Conservation (phyloP, 1,284 basidiomycete species). For the Puccinia triticina region DNA sequence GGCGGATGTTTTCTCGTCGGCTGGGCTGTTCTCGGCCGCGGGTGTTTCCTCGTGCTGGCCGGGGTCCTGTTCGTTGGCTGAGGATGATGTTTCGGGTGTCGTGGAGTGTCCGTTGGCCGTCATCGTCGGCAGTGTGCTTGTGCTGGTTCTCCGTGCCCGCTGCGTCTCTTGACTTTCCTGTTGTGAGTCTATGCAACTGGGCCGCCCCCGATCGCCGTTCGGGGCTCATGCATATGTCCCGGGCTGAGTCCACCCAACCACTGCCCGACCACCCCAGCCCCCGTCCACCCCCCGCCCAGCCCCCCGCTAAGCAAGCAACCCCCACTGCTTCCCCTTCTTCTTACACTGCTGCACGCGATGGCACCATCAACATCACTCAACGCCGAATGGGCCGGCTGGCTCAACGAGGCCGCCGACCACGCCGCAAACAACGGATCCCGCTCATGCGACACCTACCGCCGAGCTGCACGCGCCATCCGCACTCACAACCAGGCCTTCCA, state of each 20-base stretch:
- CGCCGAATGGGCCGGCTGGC: constrained; percentile 43
- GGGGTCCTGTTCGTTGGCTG: not conserved
- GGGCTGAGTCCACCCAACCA: too few relatives aligned
- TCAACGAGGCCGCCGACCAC: constrained; percentile 40
- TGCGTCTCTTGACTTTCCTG: too few relatives aligned
- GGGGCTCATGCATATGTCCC: too few relatives aligned
- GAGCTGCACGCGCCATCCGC: constrained; percentile 32
- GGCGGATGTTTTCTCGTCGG: not conserved
- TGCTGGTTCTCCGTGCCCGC: not conserved
- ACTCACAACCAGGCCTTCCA: not conserved
- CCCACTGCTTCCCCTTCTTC: too few relatives aligned
- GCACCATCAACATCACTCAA: constrained; percentile 18
- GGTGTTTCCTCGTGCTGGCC: not conserved
- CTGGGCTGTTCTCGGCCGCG: not conserved
- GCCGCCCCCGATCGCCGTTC: too few relatives aligned
- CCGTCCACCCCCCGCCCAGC: too few relatives aligned
- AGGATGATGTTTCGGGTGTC: not conserved
- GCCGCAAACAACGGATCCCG: constrained; percentile 31
- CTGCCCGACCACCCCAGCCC: too few relatives aligned
- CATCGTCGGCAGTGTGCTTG: not conserved
- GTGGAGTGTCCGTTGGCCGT: constrained; percentile 3
- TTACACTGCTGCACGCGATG: too few relatives aligned
- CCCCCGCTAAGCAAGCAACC: too few relatives aligned
- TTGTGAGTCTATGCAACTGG: too few relatives aligned
- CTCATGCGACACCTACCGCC: constrained; percentile 21